These are phyloP conservation scores for Furcasterigmium sp. DNA, from an alignment of 2,329 filamentous ascomycete species.

Conservation along the genomic window DNA sequence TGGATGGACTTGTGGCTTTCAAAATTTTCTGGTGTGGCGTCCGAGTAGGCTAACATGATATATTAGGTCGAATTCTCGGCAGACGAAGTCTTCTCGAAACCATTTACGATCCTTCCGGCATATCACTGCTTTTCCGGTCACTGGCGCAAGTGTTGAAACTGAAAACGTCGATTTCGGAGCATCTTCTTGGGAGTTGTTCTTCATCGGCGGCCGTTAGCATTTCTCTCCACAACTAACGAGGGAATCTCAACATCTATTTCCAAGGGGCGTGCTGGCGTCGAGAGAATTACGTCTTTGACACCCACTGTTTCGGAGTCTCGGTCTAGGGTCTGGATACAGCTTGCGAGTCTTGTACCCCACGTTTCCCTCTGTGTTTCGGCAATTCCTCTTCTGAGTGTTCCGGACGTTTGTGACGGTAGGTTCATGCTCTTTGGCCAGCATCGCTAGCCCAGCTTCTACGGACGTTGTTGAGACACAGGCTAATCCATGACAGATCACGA, in stretches of 20 bases:
- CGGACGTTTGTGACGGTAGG: constrained; percentile 20
- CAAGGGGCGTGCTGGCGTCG: constrained; percentile 34
- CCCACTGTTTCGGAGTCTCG: constrained; percentile 29
- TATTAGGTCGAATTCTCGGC: neutral
- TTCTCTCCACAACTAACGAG: constrained; percentile 10
- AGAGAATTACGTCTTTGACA: constrained; percentile 28
- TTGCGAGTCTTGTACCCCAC: constrained; percentile 24
- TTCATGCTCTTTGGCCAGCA: neutral
- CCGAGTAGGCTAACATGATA: neutral
- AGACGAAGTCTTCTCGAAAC: neutral
- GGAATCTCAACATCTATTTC: constrained; percentile 13
- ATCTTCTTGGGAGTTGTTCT: constrained; percentile 10
- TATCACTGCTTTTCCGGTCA: constrained; percentile 5
- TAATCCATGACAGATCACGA: constrained; percentile 1
- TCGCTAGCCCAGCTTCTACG: too few species aligned
- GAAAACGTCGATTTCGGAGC: constrained; percentile 14
- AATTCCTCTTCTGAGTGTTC: constrained; percentile 16
- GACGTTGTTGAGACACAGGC: too few species aligned
- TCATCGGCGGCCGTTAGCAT: constrained; percentile 11
- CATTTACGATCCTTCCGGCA: constrained; percentile 1
- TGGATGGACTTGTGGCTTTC: too few species aligned
- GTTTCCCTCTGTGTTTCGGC: constrained; percentile 20
- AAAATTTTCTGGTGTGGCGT: too few species aligned
- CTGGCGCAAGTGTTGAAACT: constrained; percentile 10
- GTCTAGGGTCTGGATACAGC: constrained; percentile 28